These are phyloP conservation scores for Fusarium nanum DNA, from an alignment of 2,329 filamentous ascomycete species.

Conservation along the genomic window DNA sequence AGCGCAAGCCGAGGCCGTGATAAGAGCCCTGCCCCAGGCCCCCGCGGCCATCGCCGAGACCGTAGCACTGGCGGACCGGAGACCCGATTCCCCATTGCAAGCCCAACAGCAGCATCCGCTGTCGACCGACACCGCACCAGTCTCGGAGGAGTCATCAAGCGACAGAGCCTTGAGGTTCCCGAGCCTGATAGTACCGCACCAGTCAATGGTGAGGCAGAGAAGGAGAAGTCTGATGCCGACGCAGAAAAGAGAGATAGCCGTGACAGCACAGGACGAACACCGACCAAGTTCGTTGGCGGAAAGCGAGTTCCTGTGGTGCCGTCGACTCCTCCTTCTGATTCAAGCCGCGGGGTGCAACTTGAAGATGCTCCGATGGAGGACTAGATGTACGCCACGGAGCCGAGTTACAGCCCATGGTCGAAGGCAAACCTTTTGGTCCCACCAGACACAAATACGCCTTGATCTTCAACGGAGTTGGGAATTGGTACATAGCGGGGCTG, in stretches of 20 bases:
- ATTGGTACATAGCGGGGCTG: conserved; percentile 26
- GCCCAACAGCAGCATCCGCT: conserved; percentile 65
- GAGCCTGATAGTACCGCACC: conserved; percentile 62
- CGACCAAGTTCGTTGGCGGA: conserved; percentile 61
- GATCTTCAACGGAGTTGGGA: conserved; percentile 31
- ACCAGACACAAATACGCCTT: conserved; percentile 14
- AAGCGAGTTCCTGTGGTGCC: conserved; percentile 53
- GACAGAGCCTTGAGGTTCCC: conserved; percentile 85
- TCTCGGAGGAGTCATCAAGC: conserved; percentile 63
- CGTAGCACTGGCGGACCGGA: conserved; percentile 78
- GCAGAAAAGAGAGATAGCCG: conserved; percentile 74
- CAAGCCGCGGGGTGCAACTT: conserved; percentile 60
- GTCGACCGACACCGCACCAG: conserved; percentile 63
- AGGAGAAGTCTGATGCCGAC: conserved; percentile 42
- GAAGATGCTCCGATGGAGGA: conserved; percentile 66
- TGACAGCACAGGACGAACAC: conserved; percentile 68
- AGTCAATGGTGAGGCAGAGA: conserved; percentile 55
- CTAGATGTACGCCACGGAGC: conserved; percentile 46
- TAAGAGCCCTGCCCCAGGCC: conserved; percentile 75
- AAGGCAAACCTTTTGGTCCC: conserved; percentile 23
- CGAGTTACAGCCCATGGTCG: conserved; percentile 20
- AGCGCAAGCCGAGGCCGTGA: conserved; percentile 76
- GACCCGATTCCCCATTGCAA: conserved; percentile 87
- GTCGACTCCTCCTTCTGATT: conserved; percentile 48
- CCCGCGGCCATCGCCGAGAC: conserved; percentile 78